phyloP scores from a whole-genome alignment of 1,284 basidiomycete species.

The Rhizoctonia solani region DNA sequence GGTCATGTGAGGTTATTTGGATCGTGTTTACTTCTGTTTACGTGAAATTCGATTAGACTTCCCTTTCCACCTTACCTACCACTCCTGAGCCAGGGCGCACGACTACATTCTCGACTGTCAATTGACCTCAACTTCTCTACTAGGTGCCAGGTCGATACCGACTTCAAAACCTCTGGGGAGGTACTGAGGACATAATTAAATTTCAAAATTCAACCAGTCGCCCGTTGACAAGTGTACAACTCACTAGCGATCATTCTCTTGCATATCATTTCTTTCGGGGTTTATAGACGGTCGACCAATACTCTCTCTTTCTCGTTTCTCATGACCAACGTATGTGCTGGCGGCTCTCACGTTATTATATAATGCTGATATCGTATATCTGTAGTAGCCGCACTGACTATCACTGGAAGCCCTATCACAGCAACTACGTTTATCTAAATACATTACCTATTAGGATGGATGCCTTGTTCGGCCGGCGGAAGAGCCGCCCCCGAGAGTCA shows the following conservation, averaged over 20 bases:
- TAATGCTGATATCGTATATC: background rate
- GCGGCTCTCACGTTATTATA: background rate
- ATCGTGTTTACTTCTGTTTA: background rate
- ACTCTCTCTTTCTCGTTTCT: background rate
- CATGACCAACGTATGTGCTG: conserved; percentile 30
- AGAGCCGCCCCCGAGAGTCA: conserved; percentile 54
- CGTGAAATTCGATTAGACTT: background rate
- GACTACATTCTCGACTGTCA: conserved; percentile 5
- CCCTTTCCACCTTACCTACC: background rate
- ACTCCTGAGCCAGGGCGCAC: conserved; percentile 1
- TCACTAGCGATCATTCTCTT: conserved; percentile 7
- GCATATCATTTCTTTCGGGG: background rate
- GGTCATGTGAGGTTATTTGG: conserved; percentile 10
- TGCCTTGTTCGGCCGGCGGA: conserved; percentile 49
- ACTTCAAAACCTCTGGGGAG: background rate
- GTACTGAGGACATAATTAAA: background rate
- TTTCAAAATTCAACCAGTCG: background rate
- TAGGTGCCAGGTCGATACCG: background rate
- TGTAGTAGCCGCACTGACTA: background rate
- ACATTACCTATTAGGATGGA: conserved; percentile 42
- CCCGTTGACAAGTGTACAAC: background rate
- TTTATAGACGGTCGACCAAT: background rate
- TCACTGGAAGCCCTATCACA: background rate
- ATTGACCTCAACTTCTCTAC: background rate
- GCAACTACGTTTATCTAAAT: background rate